A percentile compares a stretch with the other conserved stretches of the same genome.
These are phyloP conservation scores for Nemania diffusa DNA, from an alignment of 2,329 filamentous ascomycete species.

Conservation along the genomic window DNA sequence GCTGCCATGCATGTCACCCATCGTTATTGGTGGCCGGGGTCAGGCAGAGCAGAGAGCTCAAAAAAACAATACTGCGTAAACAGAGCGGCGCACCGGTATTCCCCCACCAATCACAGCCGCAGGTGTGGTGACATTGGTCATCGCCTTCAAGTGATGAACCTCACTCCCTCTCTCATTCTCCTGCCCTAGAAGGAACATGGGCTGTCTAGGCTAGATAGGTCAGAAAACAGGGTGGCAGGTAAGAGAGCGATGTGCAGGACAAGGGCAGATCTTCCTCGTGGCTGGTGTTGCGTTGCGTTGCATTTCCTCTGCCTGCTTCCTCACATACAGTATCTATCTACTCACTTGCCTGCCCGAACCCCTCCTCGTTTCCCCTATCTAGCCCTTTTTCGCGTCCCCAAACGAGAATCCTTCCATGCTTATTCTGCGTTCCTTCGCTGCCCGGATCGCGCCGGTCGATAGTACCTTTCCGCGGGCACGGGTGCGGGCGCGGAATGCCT, in stretches of 20 bases:
- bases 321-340: neutral
- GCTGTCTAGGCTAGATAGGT: neutral
- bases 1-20: slow-evolving; percentile 30
- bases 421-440: slow-evolving; percentile 1
- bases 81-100: neutral
- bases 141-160: slow-evolving; percentile 3
- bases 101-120: slow-evolving; percentile 25
- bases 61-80: slow-evolving; percentile 7
- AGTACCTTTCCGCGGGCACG: neutral
- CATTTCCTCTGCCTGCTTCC: neutral
- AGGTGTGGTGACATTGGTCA: slow-evolving; percentile 28
- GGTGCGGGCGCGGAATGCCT: neutral
- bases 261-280: neutral
- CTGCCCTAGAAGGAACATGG: neutral
- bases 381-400: neutral
- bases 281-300: slow-evolving; percentile 5
- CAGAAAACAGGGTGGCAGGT: neutral
- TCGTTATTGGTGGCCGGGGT: slow-evolving; percentile 24
- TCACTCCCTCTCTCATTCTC: neutral
- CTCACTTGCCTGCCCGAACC: neutral
- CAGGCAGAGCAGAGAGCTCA: neutral
- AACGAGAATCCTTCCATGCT: neutral
- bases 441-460: neutral
- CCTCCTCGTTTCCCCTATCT: neutral
- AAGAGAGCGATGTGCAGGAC: neutral